These are phyloP conservation scores for Backusella parvicylindrica DNA, from an alignment of 192 early-diverging fungal species.

Conservation along the genomic window DNA sequence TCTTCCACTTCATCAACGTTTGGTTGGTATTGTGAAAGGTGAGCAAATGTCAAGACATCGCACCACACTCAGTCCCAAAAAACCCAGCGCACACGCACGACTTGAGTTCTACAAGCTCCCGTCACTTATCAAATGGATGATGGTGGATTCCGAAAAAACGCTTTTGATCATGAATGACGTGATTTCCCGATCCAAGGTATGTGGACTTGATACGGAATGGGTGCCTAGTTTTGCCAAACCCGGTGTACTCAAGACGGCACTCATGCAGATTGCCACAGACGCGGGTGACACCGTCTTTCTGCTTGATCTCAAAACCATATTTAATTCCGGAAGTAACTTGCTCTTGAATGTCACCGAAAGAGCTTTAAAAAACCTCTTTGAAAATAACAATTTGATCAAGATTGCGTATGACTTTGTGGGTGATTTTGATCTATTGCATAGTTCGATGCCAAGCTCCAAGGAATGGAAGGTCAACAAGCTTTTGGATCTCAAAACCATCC, in stretches of 20 bases:
- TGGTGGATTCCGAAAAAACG: conserved; percentile 15
- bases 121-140: background rate
- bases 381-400: conserved; percentile 7
- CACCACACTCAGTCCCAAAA: conserved; percentile 7
- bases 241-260: conserved; percentile 7
- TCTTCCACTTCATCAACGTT: conserved; percentile 9
- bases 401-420: conserved; percentile 35
- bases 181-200: background rate
- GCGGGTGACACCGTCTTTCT: conserved; percentile 13
- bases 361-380: conserved; percentile 7
- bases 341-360: conserved; percentile 6
- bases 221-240: conserved; percentile 27
- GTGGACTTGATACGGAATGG: conserved; percentile 35
- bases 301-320: conserved; percentile 19
- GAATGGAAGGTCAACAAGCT: conserved; percentile 16
- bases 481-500: conserved; percentile 26
- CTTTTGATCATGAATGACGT: conserved; percentile 12
- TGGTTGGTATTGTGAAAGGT: conserved; percentile 21
- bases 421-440: conserved; percentile 19
- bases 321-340: background rate
- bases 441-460: conserved; percentile 17
- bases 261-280: conserved; percentile 33
- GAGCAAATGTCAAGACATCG: conserved; percentile 28
- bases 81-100: background rate
- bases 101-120: conserved; percentile 15